These are phyloP conservation scores for Ceratocystiopsis sp. DNA, from an alignment of 2,329 filamentous ascomycete species.

Conservation along the genomic window DNA sequence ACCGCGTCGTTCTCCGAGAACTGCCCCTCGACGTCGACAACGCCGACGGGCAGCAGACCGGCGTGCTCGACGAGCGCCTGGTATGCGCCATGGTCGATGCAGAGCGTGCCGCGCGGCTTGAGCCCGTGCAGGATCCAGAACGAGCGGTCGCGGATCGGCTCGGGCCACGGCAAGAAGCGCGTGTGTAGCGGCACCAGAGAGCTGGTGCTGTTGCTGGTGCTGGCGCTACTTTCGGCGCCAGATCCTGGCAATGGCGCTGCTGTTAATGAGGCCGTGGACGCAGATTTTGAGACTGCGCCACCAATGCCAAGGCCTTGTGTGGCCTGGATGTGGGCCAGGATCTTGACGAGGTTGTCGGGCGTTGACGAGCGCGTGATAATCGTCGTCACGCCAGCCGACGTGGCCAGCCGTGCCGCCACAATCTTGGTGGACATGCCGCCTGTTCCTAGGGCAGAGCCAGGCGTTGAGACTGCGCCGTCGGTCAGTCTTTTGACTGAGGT, in stretches of 20 bases:
- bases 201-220: conserved; percentile 8
- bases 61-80: conserved; percentile 67
- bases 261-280: conserved; percentile 5
- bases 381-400: conserved; percentile 86
- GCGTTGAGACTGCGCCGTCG: conserved; percentile 52
- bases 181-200: conserved; percentile 56
- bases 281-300: conserved; percentile 5
- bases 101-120: conserved; percentile 75
- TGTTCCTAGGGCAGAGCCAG: conserved; percentile 77
- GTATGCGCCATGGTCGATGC: conserved; percentile 83
- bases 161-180: conserved; percentile 69
- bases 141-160: conserved; percentile 79
- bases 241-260: not conserved
- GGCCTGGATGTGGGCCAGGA: conserved; percentile 64
- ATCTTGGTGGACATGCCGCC: conserved; percentile 98
- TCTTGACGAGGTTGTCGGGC: conserved; percentile 77
- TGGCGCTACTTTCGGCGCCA: conserved; percentile 1
- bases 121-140: conserved; percentile 96
- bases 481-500: not conserved
- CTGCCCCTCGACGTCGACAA: conserved; percentile 72
- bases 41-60: conserved; percentile 75
- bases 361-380: conserved; percentile 90
- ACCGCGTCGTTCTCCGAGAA: conserved; percentile 92
- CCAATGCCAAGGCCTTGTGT: conserved; percentile 21
- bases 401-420: conserved; percentile 77